These are phyloP conservation scores for Saccharomyces pastorianus DNA, from an alignment of 1,139 yeast genomes.

Conservation along the genomic window DNA sequence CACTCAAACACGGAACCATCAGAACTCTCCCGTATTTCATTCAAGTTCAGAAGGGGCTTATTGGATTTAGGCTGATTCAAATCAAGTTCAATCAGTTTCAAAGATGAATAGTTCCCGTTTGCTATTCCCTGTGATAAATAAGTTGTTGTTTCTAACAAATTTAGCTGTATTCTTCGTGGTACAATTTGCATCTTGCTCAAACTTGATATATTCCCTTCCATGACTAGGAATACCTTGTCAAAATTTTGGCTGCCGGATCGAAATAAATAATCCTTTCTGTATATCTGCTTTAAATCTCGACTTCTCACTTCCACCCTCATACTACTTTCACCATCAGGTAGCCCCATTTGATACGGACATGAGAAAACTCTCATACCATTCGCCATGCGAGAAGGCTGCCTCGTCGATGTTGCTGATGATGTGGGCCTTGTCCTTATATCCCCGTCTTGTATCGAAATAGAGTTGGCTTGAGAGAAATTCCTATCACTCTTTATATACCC, in stretches of 20 bases:
- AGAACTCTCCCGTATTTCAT: slow-evolving; percentile 6
- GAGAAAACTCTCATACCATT: slow-evolving; percentile 10
- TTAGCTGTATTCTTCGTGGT: slow-evolving; percentile 19
- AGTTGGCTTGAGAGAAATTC: background rate
- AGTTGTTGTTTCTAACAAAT: slow-evolving; percentile 20
- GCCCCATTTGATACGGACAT: slow-evolving; percentile 16
- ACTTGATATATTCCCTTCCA: slow-evolving; percentile 10
- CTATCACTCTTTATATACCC: background rate
- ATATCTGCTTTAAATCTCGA: slow-evolving; percentile 16
- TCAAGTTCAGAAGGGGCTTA: slow-evolving; percentile 5
- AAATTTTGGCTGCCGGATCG: slow-evolving; percentile 20
- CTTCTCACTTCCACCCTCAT: slow-evolving; percentile 26
- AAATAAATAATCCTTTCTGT: slow-evolving; percentile 22
- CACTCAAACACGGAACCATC: slow-evolving; percentile 16
- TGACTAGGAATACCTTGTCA: slow-evolving; percentile 19
- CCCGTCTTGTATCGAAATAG: background rate
- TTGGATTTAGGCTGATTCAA: slow-evolving; percentile 3
- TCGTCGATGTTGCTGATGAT: background rate
- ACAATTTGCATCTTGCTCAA: slow-evolving; percentile 10
- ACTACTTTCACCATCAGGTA: slow-evolving; percentile 16
- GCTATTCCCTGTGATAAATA: slow-evolving; percentile 25
- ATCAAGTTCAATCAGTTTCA: slow-evolving; percentile 11
- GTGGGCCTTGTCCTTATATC: background rate
- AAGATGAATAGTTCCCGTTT: slow-evolving; percentile 24
- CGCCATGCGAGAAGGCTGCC: background rate